Evolutionary conservation across 805 yeast genomes (phyloP).

Genomic region (Hanseniaspora hatyaiensis): DNA sequence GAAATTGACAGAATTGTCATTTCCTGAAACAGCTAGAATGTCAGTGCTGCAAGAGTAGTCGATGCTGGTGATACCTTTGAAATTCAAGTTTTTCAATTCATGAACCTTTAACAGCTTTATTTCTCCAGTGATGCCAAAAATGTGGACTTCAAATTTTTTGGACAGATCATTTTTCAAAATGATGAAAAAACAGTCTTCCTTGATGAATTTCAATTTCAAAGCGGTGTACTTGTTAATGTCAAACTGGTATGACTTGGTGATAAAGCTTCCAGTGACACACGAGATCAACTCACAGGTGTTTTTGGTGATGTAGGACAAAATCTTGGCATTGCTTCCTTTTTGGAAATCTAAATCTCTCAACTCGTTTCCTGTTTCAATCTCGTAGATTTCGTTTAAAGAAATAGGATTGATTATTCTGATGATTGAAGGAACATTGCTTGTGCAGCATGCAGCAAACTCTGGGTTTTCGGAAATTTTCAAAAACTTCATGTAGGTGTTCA

Average conservation of each 20-base stretch:
- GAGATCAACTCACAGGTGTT: constrained; percentile 37
- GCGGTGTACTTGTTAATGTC: constrained; percentile 29
- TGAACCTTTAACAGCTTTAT: constrained; percentile 32
- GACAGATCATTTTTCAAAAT: constrained; percentile 22
- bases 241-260: constrained; percentile 25
- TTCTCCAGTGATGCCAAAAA: constrained; percentile 12
- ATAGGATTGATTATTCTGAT: constrained; percentile 51
- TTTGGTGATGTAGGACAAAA: constrained; percentile 52
- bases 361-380: constrained; percentile 43
- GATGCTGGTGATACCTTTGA: constrained; percentile 47
- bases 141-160: constrained; percentile 17
- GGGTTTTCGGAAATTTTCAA: constrained; percentile 48
- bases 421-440: constrained; percentile 53
- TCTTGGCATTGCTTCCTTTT: constrained; percentile 43
- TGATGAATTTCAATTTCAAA: constrained; percentile 31
- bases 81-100: constrained; percentile 32
- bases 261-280: constrained; percentile 33
- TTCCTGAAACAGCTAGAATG: constrained; percentile 35
- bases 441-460: constrained; percentile 54
- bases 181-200: constrained; percentile 29
- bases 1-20: constrained; percentile 55
- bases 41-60: constrained; percentile 31
- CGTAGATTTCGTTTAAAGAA: constrained; percentile 42
- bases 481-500: constrained; percentile 48
- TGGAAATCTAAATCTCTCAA: constrained; percentile 58